Base-by-base conservation (phyloP, 2,329 filamentous ascomycete genomes). In the Kalmusia sp. region DNA sequence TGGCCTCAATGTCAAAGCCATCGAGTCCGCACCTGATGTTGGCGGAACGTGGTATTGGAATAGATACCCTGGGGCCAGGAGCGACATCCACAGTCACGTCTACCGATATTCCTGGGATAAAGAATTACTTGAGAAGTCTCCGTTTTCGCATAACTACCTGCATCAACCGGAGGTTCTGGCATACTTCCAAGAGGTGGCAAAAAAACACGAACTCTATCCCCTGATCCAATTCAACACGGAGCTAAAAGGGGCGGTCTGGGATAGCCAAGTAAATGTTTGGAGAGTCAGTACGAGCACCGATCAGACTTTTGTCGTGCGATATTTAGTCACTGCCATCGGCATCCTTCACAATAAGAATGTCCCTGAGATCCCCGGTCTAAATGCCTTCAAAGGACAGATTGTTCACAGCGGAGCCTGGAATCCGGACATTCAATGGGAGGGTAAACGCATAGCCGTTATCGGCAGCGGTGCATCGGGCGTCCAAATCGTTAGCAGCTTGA, bases 381-480 rank as follows among this genome's bases (percentile, higher is more conserved):
- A 77, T 47, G 66, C 66, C 21, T 79, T 78, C 68, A 75, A 75
- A 53, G 77, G 77, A n/a, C 68, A 58, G 24, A 54, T 69, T 4
- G 40, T 49, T 11, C 75, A 79, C 57, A 79, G 78, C 3, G 77
- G 76, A 3, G 52, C 67, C 8, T 81, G 79, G 79, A 71, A 72
- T 3, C 61, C 72, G 19, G 70, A 25, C 2, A 71, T 85, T 24
- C 74, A 80, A 40, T 76, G 83, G 34, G 73, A 75, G 30, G 77
- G 77, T 49, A 87, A 87, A 64, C 76, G 78, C n/a, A 79, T 81
- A 40, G 84, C 79, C 11, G 77, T 87, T 57, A 82, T 87, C 35
- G 85, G 85, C 19, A 87, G 83, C 0, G 85, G 84, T 2, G 81
- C 84, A 0, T 81, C 82, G 0, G 84, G 84, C 0, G 81, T 87